Conservation (phyloP, 139 green algal species). For the Micractinium sp. region DNA sequence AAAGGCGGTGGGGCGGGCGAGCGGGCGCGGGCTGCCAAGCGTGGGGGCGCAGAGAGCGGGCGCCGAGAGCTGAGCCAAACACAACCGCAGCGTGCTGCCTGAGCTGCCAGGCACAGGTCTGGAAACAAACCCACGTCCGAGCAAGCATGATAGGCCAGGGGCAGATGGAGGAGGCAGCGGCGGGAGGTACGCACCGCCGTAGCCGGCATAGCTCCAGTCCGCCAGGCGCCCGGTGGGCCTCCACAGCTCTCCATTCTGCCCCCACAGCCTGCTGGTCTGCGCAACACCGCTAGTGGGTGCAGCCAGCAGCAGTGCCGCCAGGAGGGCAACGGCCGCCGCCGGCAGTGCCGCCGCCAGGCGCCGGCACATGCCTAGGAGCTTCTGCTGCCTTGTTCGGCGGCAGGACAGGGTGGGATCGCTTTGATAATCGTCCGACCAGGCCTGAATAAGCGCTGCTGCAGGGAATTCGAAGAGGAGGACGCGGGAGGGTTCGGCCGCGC, state of each 20-base stretch:
- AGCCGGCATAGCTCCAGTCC: constrained; percentile 2
- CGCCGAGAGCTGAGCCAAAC: too few relatives aligned
- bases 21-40: too few relatives aligned
- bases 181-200: neutral
- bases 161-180: too few relatives aligned
- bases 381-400: too few relatives aligned
- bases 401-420: too few relatives aligned
- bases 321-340: neutral
- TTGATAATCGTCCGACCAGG: too few relatives aligned
- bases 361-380: neutral
- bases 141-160: neutral
- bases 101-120: neutral
- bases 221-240: neutral
- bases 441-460: too few relatives aligned
- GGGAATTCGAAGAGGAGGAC: too few relatives aligned
- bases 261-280: constrained; percentile 15
- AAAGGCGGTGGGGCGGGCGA: neutral
- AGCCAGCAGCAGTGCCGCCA: neutral
- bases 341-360: neutral
- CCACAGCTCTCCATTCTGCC: neutral
- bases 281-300: neutral
- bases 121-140: neutral
- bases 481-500: too few relatives aligned
- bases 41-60: too few relatives aligned
- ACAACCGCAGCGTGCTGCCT: too few relatives aligned